These are phyloP conservation scores for Picea abies DNA, from an alignment of 83 land plant species.

Conservation along the genomic window DNA sequence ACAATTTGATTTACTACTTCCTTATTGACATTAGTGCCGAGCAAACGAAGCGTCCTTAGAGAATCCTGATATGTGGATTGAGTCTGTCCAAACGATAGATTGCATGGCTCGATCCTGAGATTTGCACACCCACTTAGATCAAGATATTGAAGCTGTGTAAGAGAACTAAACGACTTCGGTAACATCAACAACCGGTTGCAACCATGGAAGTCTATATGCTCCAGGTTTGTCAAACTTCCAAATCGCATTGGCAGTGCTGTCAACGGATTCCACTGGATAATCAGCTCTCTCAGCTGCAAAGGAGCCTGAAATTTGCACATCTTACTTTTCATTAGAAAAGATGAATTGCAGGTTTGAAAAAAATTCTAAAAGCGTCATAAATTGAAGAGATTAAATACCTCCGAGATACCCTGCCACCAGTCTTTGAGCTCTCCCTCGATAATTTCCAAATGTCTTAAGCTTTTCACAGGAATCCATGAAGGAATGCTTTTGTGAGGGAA, in stretches of 20 bases:
- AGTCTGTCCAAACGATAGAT: neutral
- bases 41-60: neutral
- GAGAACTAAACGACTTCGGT: neutral
- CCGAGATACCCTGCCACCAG: neutral
- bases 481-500: neutral
- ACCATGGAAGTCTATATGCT: neutral
- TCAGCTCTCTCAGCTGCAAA: neutral
- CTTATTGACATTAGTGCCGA: neutral
- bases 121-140: neutral
- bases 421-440: neutral
- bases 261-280: too few relatives aligned
- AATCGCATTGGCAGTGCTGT: too few relatives aligned
- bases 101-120: neutral
- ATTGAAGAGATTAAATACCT: neutral
- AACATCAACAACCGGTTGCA: neutral
- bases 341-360: neutral
- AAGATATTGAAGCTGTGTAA: neutral
- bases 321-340: neutral
- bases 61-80: neutral
- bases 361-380: neutral
- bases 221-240: neutral
- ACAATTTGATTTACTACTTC: neutral
- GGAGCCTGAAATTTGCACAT: neutral
- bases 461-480: constrained; percentile 9
- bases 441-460: neutral